Evolutionary conservation across 2,329 filamentous ascomycete species (phyloP).

Genomic region (Atkinsonella texensis): DNA sequence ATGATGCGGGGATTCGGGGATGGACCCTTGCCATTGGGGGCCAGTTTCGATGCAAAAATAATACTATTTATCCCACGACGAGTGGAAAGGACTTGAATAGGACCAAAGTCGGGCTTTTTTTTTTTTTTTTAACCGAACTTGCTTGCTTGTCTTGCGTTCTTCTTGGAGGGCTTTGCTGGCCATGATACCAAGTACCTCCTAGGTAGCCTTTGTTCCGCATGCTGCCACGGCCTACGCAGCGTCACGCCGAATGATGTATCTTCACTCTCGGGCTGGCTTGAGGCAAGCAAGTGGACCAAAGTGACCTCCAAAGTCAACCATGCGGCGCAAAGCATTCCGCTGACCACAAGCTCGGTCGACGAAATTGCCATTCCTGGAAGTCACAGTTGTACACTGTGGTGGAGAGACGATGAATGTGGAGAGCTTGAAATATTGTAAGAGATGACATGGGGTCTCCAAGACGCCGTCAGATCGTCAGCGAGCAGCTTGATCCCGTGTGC

Average conservation of each 20-base stretch:
- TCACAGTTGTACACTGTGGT: not conserved
- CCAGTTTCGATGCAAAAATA: not conserved
- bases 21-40: not conserved
- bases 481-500: not conserved
- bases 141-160: no score
- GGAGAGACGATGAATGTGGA: not conserved
- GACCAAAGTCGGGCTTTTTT: no score
- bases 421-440: no score
- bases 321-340: not conserved
- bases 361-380: not conserved
- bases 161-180: no score
- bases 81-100: not conserved
- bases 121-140: no score
- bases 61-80: not conserved
- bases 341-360: conserved; percentile 1
- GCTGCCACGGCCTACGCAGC: no score
- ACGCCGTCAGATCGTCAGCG: not conserved
- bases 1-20: not conserved
- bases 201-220: no score
- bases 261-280: no score
- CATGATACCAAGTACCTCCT: no score
- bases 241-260: no score
- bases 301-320: not conserved
- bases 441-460: no score
- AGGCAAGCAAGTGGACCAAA: no score